Percentiles rank a stretch among this genome's conserved stretches.
Conservation (phyloP, 2,329 filamentous ascomycete species). For the Tolypocladium endophyticum region DNA sequence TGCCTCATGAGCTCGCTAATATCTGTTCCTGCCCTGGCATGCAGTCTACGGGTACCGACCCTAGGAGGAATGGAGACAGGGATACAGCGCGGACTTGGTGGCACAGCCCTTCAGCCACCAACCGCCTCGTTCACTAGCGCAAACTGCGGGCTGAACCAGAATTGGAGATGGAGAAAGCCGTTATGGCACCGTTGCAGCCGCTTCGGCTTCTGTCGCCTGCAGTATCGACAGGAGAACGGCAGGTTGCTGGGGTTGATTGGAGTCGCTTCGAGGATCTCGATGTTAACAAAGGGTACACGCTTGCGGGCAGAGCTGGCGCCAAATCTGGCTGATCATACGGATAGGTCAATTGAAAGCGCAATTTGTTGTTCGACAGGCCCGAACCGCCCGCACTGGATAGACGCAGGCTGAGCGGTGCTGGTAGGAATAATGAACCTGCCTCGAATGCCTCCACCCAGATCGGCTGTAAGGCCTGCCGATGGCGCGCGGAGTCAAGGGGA, state of each 20-base stretch:
- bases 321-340: neutral
- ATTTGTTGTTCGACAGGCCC: neutral
- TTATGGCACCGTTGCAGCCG: no score
- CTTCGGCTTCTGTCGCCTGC: neutral
- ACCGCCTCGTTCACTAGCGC: neutral
- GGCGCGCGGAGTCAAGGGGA: neutral
- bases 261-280: neutral
- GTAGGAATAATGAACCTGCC: neutral
- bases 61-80: neutral
- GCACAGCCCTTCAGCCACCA: neutral
- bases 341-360: neutral
- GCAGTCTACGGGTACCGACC: no score
- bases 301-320: neutral
- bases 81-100: neutral
- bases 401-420: neutral
- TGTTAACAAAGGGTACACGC: neutral
- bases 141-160: neutral
- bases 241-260: neutral
- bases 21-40: neutral
- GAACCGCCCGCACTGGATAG: neutral
- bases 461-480: neutral
- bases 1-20: neutral
- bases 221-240: neutral
- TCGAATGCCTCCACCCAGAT: neutral
- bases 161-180: neutral